Conservation (phyloP, 2,329 filamentous ascomycete species). For the Phialophora verrucosa region DNA sequence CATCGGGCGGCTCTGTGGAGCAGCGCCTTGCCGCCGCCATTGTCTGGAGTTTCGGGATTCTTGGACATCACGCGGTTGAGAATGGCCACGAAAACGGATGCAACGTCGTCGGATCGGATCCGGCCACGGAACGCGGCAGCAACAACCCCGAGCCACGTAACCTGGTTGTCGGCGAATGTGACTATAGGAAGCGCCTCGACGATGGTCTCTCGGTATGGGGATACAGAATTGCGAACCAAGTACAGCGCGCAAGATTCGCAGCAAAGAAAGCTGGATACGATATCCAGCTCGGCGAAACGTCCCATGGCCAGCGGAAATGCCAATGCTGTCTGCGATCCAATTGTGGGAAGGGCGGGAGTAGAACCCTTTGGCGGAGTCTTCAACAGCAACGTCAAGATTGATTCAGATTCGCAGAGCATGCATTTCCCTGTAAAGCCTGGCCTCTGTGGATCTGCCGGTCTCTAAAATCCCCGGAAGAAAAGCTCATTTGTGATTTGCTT, state of each 20-base stretch:
- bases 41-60: not conserved
- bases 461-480: not conserved
- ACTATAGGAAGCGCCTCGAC: not conserved
- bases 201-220: not conserved
- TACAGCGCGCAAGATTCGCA: constrained; percentile 6
- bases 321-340: not conserved
- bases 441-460: not conserved
- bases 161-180: not conserved
- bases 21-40: not conserved
- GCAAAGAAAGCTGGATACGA: constrained; percentile 1
- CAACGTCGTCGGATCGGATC: not conserved
- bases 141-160: not conserved
- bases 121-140: not conserved
- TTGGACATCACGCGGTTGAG: not conserved
- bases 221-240: not conserved
- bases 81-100: not conserved
- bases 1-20: not conserved
- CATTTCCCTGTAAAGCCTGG: not conserved
- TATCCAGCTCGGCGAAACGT: not conserved
- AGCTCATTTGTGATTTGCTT: not conserved
- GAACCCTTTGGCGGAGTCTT: not conserved
- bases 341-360: not conserved
- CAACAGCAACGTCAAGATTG: not conserved
- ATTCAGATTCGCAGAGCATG: not conserved
- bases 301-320: not conserved